Conservation (phyloP, 805 yeast species). For the Candida michaelii region DNA sequence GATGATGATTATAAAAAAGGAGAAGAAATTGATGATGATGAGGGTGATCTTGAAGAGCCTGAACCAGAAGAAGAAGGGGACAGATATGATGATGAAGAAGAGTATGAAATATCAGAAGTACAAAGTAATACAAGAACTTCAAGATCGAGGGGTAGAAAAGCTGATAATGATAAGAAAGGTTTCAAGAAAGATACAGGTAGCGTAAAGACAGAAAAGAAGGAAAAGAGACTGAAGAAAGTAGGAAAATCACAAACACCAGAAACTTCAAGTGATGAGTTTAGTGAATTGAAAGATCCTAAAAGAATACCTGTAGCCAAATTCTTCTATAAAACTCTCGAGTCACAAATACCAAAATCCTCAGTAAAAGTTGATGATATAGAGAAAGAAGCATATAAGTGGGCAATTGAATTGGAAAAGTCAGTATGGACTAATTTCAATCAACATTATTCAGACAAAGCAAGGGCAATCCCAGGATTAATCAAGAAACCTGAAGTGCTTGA, state of each 20-base stretch:
- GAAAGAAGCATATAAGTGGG: constrained; percentile 43
- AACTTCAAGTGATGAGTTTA: neutral
- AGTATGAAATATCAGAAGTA: neutral
- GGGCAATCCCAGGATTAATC: constrained; percentile 48
- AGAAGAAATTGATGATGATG: constrained; percentile 12
- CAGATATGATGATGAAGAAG: constrained; percentile 4
- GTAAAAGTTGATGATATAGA: constrained; percentile 25
- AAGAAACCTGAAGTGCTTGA: constrained; percentile 58
- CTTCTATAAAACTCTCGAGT: constrained; percentile 44
- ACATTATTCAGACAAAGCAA: constrained; percentile 64
- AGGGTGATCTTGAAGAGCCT: neutral
- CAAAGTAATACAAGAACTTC: neutral
- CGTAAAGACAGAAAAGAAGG: too few relatives aligned
- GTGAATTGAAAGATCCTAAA: constrained; percentile 30
- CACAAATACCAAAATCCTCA: constrained; percentile 36
- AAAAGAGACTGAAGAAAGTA: too few relatives aligned
- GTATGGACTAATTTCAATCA: constrained; percentile 37
- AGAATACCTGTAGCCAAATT: constrained; percentile 52
- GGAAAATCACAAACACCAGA: too few relatives aligned
- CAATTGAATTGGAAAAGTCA: constrained; percentile 52
- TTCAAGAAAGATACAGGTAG: too few relatives aligned
- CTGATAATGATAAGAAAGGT: neutral
- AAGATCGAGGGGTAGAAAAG: neutral
- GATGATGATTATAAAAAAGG: constrained; percentile 1
- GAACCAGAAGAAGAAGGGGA: neutral